phyloP scores from a whole-genome alignment of 2,329 filamentous ascomycete species.

The Pyricularia sp. region DNA sequence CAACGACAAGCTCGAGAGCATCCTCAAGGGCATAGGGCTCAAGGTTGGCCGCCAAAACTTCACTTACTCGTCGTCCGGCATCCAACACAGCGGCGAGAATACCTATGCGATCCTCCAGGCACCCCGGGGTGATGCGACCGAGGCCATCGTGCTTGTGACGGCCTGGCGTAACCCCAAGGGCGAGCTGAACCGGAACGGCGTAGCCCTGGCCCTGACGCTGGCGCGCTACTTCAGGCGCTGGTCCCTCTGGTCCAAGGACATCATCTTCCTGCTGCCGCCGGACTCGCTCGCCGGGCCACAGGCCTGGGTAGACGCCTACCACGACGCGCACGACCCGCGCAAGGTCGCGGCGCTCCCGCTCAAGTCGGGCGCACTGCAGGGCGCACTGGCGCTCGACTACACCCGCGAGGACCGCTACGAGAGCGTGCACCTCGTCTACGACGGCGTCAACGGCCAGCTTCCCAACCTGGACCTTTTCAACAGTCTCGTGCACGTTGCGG shows the following conservation, averaged over 20 bases:
- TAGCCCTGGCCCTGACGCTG: constrained; percentile 77
- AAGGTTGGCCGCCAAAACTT: constrained; percentile 87
- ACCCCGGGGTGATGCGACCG: constrained; percentile 89
- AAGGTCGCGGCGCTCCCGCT: constrained; percentile 69
- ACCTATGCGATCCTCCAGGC: constrained; percentile 90
- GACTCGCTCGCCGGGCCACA: constrained; percentile 87
- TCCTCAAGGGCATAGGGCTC: constrained; percentile 70
- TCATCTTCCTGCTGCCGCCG: constrained; percentile 80
- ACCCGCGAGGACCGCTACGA: constrained; percentile 78
- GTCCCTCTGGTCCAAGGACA: constrained; percentile 98
- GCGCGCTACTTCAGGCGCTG: constrained; percentile 94
- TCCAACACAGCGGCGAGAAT: constrained; percentile 72
- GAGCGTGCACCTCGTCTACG: constrained; percentile 83
- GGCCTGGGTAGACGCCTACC: constrained; percentile 96
- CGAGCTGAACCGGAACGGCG: constrained; percentile 74
- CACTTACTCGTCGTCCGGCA: constrained; percentile 70
- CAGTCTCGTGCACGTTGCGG: constrained; percentile 78
- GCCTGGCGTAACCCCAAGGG: constrained; percentile 78
- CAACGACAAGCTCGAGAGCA: constrained; percentile 63
- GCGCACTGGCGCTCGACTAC: constrained; percentile 88
- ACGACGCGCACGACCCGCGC: constrained; percentile 70
- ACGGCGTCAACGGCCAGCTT: constrained; percentile 90
- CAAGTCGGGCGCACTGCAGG: constrained; percentile 89
- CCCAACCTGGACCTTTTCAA: constrained; percentile 96
- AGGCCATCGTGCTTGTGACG: constrained; percentile 87